Evolutionary conservation across 2,329 filamentous ascomycete species (phyloP).

Genomic region (Colletotrichum graminicola): DNA sequence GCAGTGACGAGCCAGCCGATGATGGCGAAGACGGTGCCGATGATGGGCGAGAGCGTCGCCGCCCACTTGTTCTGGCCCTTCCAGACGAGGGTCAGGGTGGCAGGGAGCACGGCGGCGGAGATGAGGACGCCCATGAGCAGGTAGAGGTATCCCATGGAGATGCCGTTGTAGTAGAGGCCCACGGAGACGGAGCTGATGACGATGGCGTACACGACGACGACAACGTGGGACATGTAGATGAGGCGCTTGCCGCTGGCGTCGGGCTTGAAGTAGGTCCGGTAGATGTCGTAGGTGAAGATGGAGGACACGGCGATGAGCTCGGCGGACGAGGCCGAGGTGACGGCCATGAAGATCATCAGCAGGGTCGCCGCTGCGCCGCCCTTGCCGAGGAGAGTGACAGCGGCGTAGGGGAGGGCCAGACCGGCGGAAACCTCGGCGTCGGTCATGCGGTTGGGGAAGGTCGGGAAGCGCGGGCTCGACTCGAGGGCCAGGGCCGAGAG

Average conservation of each 20-base stretch:
- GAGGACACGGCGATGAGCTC: slow-evolving; percentile 86
- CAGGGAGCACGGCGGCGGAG: slow-evolving; percentile 85
- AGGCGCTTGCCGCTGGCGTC: slow-evolving; percentile 79
- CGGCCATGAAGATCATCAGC: slow-evolving; percentile 85
- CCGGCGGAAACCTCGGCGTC: slow-evolving; percentile 79
- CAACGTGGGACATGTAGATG: slow-evolving; percentile 82
- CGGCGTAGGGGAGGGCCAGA: slow-evolving; percentile 81
- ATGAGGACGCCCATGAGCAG: slow-evolving; percentile 94
- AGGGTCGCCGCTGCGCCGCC: slow-evolving; percentile 81
- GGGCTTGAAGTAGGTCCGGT: slow-evolving; percentile 88
- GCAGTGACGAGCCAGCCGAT: slow-evolving; percentile 83
- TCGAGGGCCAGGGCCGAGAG: slow-evolving; percentile 82
- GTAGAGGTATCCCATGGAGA: slow-evolving; percentile 91
- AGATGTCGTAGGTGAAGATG: slow-evolving; percentile 90
- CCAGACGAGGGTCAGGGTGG: slow-evolving; percentile 85
- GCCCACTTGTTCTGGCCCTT: slow-evolving; percentile 80
- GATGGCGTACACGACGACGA: slow-evolving; percentile 78
- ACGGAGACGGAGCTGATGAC: slow-evolving; percentile 84
- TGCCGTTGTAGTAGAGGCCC: slow-evolving; percentile 78
- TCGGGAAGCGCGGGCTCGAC: slow-evolving; percentile 74
- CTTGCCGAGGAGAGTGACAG: slow-evolving; percentile 81
- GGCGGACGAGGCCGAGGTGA: slow-evolving; percentile 81
- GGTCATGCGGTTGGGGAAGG: slow-evolving; percentile 76
- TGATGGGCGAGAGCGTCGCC: slow-evolving; percentile 74
- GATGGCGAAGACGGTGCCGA: slow-evolving; percentile 75